These are phyloP conservation scores for Gardenia jasminoides DNA, from an alignment of 257 asterid species.

Conservation along the genomic window DNA sequence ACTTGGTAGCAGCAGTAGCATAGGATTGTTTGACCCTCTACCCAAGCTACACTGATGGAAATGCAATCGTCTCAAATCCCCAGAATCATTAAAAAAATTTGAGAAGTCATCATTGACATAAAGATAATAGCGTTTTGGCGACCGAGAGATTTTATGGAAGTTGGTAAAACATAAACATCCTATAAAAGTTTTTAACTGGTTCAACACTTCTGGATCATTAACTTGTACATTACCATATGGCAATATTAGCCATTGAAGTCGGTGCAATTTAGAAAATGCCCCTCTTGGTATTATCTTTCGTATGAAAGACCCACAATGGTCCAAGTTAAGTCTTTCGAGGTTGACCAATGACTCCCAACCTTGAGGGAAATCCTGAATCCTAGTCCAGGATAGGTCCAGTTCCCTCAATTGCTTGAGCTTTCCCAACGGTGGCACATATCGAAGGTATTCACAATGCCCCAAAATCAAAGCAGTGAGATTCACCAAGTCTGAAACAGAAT, in stretches of 20 bases:
- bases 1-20: no score
- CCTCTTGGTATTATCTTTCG: slow-evolving; percentile 2
- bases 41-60: no score
- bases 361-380: neutral
- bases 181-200: neutral
- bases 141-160: neutral
- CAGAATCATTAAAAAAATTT: no score
- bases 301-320: neutral
- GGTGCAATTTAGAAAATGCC: neutral
- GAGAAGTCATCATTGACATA: neutral
- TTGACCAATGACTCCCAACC: slow-evolving; percentile 9
- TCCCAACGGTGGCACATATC: no score
- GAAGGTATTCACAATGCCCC: no score
- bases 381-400: neutral
- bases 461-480: no score
- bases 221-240: neutral
- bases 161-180: neutral
- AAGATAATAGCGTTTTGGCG: neutral
- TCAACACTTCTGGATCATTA: neutral
- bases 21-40: neutral
- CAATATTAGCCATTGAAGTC: slow-evolving; percentile 5
- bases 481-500: no score
- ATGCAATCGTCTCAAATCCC: neutral
- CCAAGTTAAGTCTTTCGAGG: slow-evolving; percentile 7
- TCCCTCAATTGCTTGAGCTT: slow-evolving; percentile 14